phyloP scores from a whole-genome alignment of 768 basidiomycete species.

The Nidularia sp. region DNA sequence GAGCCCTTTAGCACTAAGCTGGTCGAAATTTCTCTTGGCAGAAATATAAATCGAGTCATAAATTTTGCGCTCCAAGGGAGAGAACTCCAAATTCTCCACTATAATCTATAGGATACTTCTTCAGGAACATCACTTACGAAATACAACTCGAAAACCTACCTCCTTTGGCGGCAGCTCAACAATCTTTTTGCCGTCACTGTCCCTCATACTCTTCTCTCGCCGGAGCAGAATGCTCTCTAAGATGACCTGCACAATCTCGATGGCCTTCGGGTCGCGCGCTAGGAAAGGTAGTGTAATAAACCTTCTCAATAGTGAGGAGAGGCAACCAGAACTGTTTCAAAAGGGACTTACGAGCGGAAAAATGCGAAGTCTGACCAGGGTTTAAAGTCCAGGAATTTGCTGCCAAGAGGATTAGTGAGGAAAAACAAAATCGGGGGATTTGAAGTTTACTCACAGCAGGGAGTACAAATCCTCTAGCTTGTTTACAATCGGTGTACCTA shows the following conservation, averaged over 20 bases:
- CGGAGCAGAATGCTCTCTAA: slow-evolving; percentile 83
- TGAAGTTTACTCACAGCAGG: slow-evolving; percentile 45
- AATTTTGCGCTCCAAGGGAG: slow-evolving; percentile 75
- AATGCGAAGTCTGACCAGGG: slow-evolving; percentile 84
- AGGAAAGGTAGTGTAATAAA: slow-evolving; percentile 93
- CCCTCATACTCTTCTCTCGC: slow-evolving; percentile 91
- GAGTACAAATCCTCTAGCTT: slow-evolving; percentile 90
- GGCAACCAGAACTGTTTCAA: too few relatives aligned
- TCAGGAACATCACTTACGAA: background rate
- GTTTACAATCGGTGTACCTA: slow-evolving; percentile 93
- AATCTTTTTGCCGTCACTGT: slow-evolving; percentile 80
- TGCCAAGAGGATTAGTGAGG: slow-evolving; percentile 17
- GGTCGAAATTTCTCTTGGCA: slow-evolving; percentile 78
- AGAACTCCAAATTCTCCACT: slow-evolving; percentile 77
- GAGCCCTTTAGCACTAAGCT: slow-evolving; percentile 72
- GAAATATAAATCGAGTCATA: slow-evolving; percentile 84
- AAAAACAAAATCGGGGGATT: background rate
- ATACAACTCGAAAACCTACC: slow-evolving; percentile 27
- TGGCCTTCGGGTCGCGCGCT: slow-evolving; percentile 85
- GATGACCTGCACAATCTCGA: slow-evolving; percentile 94
- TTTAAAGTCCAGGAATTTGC: slow-evolving; percentile 73
- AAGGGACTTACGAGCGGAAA: slow-evolving; percentile 72
- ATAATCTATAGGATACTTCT: slow-evolving; percentile 37
- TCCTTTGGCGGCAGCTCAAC: slow-evolving; percentile 87
- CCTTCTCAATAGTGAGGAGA: slow-evolving; percentile 25